Percentiles rank a stretch among this genome's conserved stretches.
Evolutionary conservation across 768 basidiomycete species (phyloP).

Genomic region (Tulasnella sp.): DNA sequence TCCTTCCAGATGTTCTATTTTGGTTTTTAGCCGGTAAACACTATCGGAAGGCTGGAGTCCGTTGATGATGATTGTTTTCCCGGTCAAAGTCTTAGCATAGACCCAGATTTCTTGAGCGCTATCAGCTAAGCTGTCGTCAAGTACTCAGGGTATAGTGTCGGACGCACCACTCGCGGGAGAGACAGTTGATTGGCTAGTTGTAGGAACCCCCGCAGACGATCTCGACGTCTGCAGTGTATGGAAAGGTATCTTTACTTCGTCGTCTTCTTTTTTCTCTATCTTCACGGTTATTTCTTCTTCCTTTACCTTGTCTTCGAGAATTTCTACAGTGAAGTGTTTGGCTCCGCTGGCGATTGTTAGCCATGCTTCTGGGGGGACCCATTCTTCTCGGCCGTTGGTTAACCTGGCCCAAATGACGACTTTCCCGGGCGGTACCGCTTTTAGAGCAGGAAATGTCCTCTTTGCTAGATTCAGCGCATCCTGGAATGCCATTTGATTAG

Average conservation of each 20-base stretch:
- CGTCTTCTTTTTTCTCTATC: neutral
- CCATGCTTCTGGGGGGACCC: neutral
- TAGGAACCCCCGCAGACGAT: no score
- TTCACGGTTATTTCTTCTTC: neutral
- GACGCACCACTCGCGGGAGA: neutral
- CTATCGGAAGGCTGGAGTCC: no score
- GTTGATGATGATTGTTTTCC: no score
- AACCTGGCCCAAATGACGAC: neutral
- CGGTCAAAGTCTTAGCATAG: neutral
- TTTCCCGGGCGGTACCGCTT: neutral
- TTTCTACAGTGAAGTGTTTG: neutral
- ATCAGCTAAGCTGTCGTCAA: no score
- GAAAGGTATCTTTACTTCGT: neutral
- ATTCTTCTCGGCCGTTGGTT: neutral
- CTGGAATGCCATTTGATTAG: neutral
- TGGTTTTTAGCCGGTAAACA: no score
- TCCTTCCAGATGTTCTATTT: no score
- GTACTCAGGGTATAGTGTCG: neutral
- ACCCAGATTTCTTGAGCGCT: neutral
- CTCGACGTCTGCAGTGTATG: neutral
- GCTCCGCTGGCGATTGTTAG: neutral
- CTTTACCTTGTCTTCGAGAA: slow-evolving; percentile 29
- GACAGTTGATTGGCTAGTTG: no score
- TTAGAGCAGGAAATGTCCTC: neutral
- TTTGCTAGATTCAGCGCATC: neutral